A percentile compares a stretch with the other conserved stretches of the same genome.
phyloP scores from a whole-genome alignment of 2,329 filamentous ascomycete genomes.

The Orbilia ellipsospora region DNA sequence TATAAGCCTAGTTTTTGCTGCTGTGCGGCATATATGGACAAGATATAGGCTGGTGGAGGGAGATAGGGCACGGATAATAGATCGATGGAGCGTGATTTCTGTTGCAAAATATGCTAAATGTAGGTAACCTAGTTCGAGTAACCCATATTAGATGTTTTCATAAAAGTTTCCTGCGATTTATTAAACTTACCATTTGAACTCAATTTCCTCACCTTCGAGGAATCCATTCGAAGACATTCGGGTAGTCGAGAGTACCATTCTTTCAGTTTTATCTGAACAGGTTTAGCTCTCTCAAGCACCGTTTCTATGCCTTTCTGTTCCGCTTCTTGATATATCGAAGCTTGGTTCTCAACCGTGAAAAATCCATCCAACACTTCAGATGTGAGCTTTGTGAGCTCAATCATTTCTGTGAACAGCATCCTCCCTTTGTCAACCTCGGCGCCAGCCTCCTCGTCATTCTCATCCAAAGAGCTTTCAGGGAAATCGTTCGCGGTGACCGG shows the following conservation, averaged over 20 bases:
- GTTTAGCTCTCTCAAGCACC: constrained; percentile 66
- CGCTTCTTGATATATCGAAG: constrained; percentile 44
- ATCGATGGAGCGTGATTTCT: constrained; percentile 90
- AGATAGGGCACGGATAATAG: constrained; percentile 84
- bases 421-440: constrained; percentile 65
- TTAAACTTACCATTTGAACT: constrained; percentile 67
- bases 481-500: constrained; percentile 75
- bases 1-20: constrained; percentile 92
- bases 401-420: constrained; percentile 67
- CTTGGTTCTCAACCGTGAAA: constrained; percentile 62
- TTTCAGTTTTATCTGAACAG: constrained; percentile 66
- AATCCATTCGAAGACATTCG: constrained; percentile 65
- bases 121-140: constrained; percentile 71
- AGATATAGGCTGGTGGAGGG: constrained; percentile 72
- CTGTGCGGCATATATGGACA: constrained; percentile 89
- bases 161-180: not conserved
- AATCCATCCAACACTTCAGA: constrained; percentile 67
- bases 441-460: constrained; percentile 63
- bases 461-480: constrained; percentile 75
- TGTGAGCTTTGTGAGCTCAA: constrained; percentile 67
- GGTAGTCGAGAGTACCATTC: constrained; percentile 67
- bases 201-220: constrained; percentile 63
- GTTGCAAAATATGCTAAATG: constrained; percentile 94
- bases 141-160: not conserved
- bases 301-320: constrained; percentile 59